A percentile compares a stretch with the other conserved stretches of the same genome.
Conservation (phyloP, 2,329 filamentous ascomycete species). For the Lecanicillium sp. region DNA sequence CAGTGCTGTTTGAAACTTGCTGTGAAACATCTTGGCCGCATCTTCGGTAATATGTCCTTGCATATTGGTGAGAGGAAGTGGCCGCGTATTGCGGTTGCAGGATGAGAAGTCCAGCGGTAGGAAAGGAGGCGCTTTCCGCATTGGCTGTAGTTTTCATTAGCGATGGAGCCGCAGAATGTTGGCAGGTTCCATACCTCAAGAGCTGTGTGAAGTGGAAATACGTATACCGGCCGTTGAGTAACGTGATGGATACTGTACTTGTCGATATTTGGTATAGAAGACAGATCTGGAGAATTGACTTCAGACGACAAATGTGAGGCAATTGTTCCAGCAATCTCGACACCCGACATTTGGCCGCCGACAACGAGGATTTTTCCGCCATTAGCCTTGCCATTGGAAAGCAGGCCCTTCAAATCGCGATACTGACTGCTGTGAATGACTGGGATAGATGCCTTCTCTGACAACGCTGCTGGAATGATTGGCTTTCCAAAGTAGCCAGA, state of each 20-base stretch:
- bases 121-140: slow-evolving; percentile 47
- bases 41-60: slow-evolving; percentile 57
- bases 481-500: slow-evolving; percentile 68
- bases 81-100: slow-evolving; percentile 59
- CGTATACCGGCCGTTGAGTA: slow-evolving; percentile 61
- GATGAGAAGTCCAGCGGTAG: slow-evolving; percentile 64
- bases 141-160: slow-evolving; percentile 34
- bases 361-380: slow-evolving; percentile 62
- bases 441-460: slow-evolving; percentile 30
- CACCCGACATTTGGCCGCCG: slow-evolving; percentile 75
- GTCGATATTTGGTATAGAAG: slow-evolving; percentile 30
- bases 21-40: slow-evolving; percentile 45
- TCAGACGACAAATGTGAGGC: slow-evolving; percentile 63
- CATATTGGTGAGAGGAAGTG: slow-evolving; percentile 48
- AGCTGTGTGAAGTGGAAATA: slow-evolving; percentile 52
- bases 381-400: slow-evolving; percentile 27
- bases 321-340: slow-evolving; percentile 66
- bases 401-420: slow-evolving; percentile 41
- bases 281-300: slow-evolving; percentile 40
- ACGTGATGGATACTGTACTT: slow-evolving; percentile 60
- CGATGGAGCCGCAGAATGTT: background rate
- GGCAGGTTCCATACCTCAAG: slow-evolving; percentile 33
- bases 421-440: slow-evolving; percentile 63
- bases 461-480: slow-evolving; percentile 37
- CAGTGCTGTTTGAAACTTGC: slow-evolving; percentile 36